These are phyloP conservation scores for Ramaria rubella DNA, from an alignment of 768 basidiomycete genomes.

Conservation along the genomic window DNA sequence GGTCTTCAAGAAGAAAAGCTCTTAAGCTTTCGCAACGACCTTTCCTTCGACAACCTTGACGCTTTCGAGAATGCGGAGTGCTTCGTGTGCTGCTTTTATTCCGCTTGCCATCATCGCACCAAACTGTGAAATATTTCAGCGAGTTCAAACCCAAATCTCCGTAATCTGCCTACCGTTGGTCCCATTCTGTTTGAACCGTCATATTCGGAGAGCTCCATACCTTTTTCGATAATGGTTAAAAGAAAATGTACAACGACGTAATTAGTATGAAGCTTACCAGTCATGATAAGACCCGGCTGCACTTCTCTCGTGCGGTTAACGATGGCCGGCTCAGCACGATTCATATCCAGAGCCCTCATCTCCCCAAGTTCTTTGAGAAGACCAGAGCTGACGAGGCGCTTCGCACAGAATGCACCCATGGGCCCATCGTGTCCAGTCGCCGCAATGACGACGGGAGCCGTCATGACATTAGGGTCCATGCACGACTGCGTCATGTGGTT, in stretches of 20 bases:
- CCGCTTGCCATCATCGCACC: constrained; percentile 78
- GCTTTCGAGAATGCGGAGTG: constrained; percentile 44
- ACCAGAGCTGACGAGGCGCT: constrained; percentile 65
- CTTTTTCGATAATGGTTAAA: constrained; percentile 26
- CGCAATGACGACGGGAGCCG: constrained; percentile 66
- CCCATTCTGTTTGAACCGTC: constrained; percentile 73
- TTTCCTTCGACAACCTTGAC: constrained; percentile 48
- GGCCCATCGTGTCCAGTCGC: constrained; percentile 75
- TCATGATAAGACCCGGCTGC: constrained; percentile 65
- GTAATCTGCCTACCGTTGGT: constrained; percentile 23
- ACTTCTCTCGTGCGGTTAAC: constrained; percentile 74
- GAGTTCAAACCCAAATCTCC: neutral
- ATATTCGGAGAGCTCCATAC: constrained; percentile 80
- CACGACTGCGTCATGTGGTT: constrained; percentile 70
- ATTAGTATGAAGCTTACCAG: constrained; percentile 53
- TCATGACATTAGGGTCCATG: constrained; percentile 77
- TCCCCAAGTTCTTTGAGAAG: constrained; percentile 59
- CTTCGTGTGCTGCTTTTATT: constrained; percentile 63
- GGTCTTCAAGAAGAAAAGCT: neutral
- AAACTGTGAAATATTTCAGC: constrained; percentile 35
- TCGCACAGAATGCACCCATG: constrained; percentile 79
- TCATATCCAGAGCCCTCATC: constrained; percentile 78
- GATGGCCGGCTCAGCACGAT: constrained; percentile 74
- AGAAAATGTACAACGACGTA: neutral
- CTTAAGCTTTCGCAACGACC: constrained; percentile 41